Evolutionary conservation across 208 protist genomes (phyloP).

Genomic region (Wallacemonas sp.): DNA sequence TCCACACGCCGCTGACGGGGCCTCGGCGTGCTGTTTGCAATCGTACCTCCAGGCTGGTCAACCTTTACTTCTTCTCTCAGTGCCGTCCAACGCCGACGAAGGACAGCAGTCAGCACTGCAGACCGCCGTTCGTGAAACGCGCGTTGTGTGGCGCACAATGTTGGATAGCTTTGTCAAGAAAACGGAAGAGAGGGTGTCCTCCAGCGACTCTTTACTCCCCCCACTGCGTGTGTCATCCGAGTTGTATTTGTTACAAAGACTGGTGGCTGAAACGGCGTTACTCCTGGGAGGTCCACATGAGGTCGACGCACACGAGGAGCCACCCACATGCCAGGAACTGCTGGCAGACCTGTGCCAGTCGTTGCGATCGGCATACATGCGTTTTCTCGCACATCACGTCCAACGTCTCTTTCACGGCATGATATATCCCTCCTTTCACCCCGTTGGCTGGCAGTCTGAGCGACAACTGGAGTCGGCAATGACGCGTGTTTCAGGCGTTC

Average conservation of each 20-base stretch:
- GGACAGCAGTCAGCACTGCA: constrained; percentile 3
- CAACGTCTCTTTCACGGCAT: not conserved
- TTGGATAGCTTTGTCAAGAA: not conserved
- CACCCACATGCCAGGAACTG: not conserved
- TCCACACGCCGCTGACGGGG: not conserved
- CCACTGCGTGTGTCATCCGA: not conserved
- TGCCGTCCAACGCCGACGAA: not conserved
- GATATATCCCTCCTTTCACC: constrained; percentile 1
- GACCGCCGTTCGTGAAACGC: not conserved
- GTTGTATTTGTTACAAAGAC: not conserved
- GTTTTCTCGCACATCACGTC: not conserved
- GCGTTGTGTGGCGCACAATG: not conserved
- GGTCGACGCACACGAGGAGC: not conserved
- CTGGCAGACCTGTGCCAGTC: not conserved
- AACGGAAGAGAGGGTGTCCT: not conserved
- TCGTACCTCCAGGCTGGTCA: not conserved
- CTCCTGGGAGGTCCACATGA: not conserved
- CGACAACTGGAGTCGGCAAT: constrained; percentile 6
- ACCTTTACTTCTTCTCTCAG: not conserved
- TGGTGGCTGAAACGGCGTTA: constrained; percentile 1
- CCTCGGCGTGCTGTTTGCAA: not conserved
- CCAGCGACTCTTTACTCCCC: not conserved
- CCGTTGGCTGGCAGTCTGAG: constrained; percentile 1
- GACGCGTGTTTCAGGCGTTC: constrained; percentile 5
- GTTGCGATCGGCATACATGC: not conserved